A percentile compares a stretch with the other conserved stretches of the same genome.
These are phyloP conservation scores for Crataegus laevigata DNA, from an alignment of 306 rosid species.

Conservation along the genomic window DNA sequence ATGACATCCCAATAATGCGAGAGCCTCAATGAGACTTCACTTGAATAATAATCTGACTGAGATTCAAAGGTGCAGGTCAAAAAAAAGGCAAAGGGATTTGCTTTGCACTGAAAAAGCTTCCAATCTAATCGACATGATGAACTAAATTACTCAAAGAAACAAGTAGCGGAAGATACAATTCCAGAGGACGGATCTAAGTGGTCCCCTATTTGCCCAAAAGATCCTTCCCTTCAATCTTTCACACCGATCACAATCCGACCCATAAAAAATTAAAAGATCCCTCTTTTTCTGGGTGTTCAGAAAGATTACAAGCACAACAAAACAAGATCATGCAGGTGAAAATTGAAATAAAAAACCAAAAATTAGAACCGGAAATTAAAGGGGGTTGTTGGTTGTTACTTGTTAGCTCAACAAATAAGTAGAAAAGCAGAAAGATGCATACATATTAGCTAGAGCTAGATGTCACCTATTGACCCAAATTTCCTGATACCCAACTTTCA, in stretches of 20 bases:
- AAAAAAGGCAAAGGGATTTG: conserved; percentile 13
- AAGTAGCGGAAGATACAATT: conserved; percentile 1
- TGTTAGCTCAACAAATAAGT: background rate
- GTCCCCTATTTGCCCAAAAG: conserved; percentile 21
- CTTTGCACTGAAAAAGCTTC: background rate
- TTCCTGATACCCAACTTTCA: background rate
- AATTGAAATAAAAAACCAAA: background rate
- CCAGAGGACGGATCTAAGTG: conserved; percentile 21
- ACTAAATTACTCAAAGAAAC: conserved; percentile 9
- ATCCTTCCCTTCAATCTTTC: conserved; percentile 1
- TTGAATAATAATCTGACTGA: background rate
- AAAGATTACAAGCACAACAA: background rate
- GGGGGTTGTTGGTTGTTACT: background rate
- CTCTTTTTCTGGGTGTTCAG: background rate
- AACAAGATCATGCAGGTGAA: background rate
- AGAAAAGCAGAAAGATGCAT: background rate
- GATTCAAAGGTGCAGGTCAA: conserved; percentile 13
- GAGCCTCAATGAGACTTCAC: background rate
- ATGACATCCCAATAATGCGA: too few relatives aligned
- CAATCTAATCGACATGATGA: conserved; percentile 16
- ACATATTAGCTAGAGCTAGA: background rate
- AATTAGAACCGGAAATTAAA: background rate
- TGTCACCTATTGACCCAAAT: background rate
- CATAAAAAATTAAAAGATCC: conserved; percentile 9
- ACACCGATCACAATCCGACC: conserved; percentile 4